Base-by-base conservation (phyloP, 169 alveolate genomes). In the Cardiosporidium cionae region DNA sequence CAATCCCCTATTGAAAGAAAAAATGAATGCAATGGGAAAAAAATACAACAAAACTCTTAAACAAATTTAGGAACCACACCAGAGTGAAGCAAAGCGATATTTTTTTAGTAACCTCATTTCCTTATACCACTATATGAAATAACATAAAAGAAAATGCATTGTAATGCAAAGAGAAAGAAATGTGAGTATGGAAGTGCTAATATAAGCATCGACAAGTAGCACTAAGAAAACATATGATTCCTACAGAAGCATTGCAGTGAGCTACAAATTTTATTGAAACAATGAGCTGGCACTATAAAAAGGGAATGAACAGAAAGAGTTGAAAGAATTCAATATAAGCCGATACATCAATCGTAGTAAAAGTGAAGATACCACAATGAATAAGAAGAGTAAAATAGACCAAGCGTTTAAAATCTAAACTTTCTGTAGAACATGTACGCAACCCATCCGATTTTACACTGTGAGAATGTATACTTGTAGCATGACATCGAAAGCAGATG, bases 401-500 rank as follows among this genome's bases (percentile, higher is more conserved):
- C 58, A n/a, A 44, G 58, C 25, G 58, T n/a, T n/a, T n/a, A n/a
- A n/a, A n/a, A n/a, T n/a, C n/a, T n/a, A n/a, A n/a, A n/a, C n/a
- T n/a, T n/a, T n/a, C n/a, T n/a, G 58, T 9, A 44, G 58, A 9
- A n/a, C 58, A n/a, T 9, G 58, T 9, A n/a, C 25, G 16, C 25
- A n/a, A n/a, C 9, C 9, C 25, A 16, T 9, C 16, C 9, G 9
- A n/a, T n/a, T 9, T 44, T 9, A 44, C 58, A n/a, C 16, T 9
- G 58, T 44, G 9, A 9, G 5, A 7, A 33, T 25, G 28, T 9
- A 9, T 23, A 36, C 76, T 68, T 70, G 76, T 33, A 70, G 68
- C 5, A 81, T 68, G 68, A 82, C 80, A 65, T 81, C 87, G 64
- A 81, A 81, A 29, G 84, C 76, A 44, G 78, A 81, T 72, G 78